Base-by-base conservation (phyloP, 2,329 filamentous ascomycete genomes). In the Myrmaecium sp. region DNA sequence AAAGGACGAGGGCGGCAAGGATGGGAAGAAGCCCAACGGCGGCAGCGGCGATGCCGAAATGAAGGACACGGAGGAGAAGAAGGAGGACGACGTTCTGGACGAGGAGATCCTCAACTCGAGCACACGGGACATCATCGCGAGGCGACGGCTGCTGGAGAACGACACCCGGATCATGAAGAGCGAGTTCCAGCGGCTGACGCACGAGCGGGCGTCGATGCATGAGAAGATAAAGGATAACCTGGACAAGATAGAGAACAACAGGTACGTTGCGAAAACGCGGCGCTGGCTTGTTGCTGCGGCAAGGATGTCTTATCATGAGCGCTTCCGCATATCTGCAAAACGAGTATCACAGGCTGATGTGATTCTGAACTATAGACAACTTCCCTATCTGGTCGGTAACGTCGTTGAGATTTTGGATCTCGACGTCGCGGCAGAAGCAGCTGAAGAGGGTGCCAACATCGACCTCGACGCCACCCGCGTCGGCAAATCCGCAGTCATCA, bases 161-260 rank as follows among this genome's bases (percentile, higher is more conserved):
- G 89, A 98, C 57, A 79, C 89, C 46, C 71, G 89, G 45, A 95
- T 98, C 58, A 95, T 98, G 83, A 86, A 79, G 66, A 93, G 83
- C 64, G 89, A 98, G 57, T 83, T 73, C 44, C 84, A 93, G 51
- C 76, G 89, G 42, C 65, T 98, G 58, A 78, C 77, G 44, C 89
- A 98, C 46, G 89, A 98, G 60, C 93, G 93, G 61, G 73, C 77
- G 26, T 75, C 81, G 25, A 98, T 98, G 89, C 74, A 74, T 31
- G 86, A 95, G 56, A 95, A 94, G 65, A 95, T 98, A 56, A 95
- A 94, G 66, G 89, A 98, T 52, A 98, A 98, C 48, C 61, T 81
- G 46, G 91, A 98, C 42, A 98, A 98, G 70, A 98, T 98, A 46
- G 84, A 91, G 40, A 95, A 98, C 59, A 98, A 98, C 64, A 72